phyloP scores from a whole-genome alignment of 179 eudicot species.

The Beta macrorhiza region DNA sequence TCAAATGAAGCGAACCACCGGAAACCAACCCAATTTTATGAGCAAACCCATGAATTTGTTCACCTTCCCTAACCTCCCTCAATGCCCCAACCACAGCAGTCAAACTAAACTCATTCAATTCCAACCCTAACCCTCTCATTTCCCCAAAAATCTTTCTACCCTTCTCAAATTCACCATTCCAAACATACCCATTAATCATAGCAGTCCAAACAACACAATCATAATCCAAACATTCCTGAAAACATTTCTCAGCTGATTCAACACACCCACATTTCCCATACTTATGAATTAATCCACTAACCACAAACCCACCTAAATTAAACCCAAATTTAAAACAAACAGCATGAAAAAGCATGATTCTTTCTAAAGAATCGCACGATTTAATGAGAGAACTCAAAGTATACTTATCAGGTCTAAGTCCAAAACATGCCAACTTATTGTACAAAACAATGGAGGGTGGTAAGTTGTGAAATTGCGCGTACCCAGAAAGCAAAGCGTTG shows the following conservation, averaged over 20 bases:
- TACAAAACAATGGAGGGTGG: slow-evolving; percentile 27
- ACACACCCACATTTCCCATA: slow-evolving; percentile 47
- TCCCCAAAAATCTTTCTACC: slow-evolving; percentile 38
- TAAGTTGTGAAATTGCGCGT: slow-evolving; percentile 34
- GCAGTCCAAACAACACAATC: slow-evolving; percentile 60
- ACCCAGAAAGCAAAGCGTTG: slow-evolving; percentile 44
- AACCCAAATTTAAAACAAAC: slow-evolving; percentile 44
- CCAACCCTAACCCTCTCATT: slow-evolving; percentile 48
- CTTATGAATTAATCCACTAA: slow-evolving; percentile 54
- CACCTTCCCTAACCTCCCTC: slow-evolving; percentile 51
- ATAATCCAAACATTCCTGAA: slow-evolving; percentile 47
- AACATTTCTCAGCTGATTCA: slow-evolving; percentile 46
- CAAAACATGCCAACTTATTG: slow-evolving; percentile 22
- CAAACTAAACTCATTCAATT: slow-evolving; percentile 51
- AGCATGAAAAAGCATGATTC: slow-evolving; percentile 36
- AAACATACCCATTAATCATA: slow-evolving; percentile 69
- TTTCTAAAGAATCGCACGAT: slow-evolving; percentile 27
- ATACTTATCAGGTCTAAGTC: slow-evolving; percentile 37
- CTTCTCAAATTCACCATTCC: slow-evolving; percentile 48
- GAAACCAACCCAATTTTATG: slow-evolving; percentile 43
- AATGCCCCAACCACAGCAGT: slow-evolving; percentile 49
- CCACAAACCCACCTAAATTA: slow-evolving; percentile 39
- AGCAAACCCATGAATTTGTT: slow-evolving; percentile 50
- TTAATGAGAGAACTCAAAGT: slow-evolving; percentile 43
- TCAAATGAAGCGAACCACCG: slow-evolving; percentile 47